phyloP scores from a whole-genome alignment of 495 filamentous ascomycete genomes.

The Schizothecium vesticola region DNA sequence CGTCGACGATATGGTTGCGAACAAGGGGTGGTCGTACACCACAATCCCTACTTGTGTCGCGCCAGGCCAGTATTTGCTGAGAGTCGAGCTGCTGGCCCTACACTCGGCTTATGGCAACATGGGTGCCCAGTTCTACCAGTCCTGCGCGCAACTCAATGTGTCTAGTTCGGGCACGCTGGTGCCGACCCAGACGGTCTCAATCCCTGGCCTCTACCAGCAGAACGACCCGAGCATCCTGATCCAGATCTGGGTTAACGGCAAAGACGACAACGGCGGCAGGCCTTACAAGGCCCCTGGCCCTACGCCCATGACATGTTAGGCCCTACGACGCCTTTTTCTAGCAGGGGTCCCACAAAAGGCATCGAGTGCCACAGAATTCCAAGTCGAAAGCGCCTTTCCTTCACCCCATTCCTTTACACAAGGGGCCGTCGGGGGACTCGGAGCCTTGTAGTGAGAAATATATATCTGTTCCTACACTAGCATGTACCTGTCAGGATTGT shows the following conservation, averaged over 20 bases:
- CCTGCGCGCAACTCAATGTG: constrained; percentile 11
- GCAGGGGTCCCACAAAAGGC: too few relatives aligned
- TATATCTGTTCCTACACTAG: too few relatives aligned
- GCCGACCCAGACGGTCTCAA: constrained; percentile 3
- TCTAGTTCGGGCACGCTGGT: background rate
- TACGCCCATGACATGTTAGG: constrained; percentile 4
- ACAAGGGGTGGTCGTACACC: constrained; percentile 14
- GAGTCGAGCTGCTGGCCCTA: constrained; percentile 10
- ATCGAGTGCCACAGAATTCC: too few relatives aligned
- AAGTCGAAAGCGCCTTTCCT: too few relatives aligned
- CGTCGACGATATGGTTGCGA: constrained; percentile 17
- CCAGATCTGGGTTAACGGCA: constrained; percentile 11
- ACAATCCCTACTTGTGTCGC: constrained; percentile 9
- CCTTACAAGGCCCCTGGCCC: constrained; percentile 8
- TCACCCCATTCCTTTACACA: too few relatives aligned
- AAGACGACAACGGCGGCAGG: constrained; percentile 3
- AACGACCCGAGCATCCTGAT: constrained; percentile 9
- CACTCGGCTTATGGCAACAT: constrained; percentile 7
- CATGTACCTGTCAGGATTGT: too few relatives aligned
- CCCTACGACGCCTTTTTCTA: too few relatives aligned
- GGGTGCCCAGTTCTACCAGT: constrained; percentile 15
- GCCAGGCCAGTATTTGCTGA: constrained; percentile 8
- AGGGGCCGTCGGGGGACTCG: too few relatives aligned
- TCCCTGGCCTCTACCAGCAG: constrained; percentile 8
- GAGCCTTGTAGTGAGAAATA: too few relatives aligned